These are phyloP conservation scores for Malassezia psittaci DNA, from an alignment of 1,284 basidiomycete genomes.

Conservation along the genomic window DNA sequence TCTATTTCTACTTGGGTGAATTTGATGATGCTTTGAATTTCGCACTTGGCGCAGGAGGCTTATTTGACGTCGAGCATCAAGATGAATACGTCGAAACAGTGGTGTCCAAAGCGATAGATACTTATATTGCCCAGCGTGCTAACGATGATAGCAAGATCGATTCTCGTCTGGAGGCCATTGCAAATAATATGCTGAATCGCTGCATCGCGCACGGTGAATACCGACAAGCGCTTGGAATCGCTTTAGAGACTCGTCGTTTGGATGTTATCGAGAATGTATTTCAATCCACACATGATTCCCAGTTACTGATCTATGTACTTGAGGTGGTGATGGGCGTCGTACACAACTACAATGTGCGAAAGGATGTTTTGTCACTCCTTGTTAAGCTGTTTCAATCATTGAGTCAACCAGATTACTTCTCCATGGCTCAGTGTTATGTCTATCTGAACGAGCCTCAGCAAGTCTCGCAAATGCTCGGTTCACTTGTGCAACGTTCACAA, in stretches of 20 bases:
- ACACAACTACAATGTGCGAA: constrained; percentile 30
- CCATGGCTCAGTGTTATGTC: constrained; percentile 47
- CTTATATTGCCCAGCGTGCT: constrained; percentile 32
- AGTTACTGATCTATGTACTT: constrained; percentile 41
- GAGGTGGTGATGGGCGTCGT: constrained; percentile 43
- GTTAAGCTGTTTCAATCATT: constrained; percentile 45
- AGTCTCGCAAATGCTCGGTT: constrained; percentile 34
- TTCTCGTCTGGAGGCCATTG: constrained; percentile 34
- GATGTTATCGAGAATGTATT: constrained; percentile 44
- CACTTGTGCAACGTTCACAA: constrained; percentile 36
- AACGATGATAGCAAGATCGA: constrained; percentile 19
- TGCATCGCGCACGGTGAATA: constrained; percentile 40
- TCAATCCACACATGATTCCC: constrained; percentile 31
- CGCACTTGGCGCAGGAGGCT: constrained; percentile 41
- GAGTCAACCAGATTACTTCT: constrained; percentile 41
- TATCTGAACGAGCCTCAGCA: constrained; percentile 41
- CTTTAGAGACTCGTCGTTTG: constrained; percentile 40
- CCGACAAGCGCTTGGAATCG: constrained; percentile 45
- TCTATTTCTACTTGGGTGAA: constrained; percentile 47
- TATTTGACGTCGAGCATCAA: constrained; percentile 43
- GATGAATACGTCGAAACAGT: constrained; percentile 47
- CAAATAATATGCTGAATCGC: constrained; percentile 45
- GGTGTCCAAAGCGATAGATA: constrained; percentile 47
- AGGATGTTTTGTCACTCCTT: constrained; percentile 42
- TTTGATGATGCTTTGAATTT: constrained; percentile 45